Conservation (phyloP, 1,284 basidiomycete species). For the Pseudozyma tsukubaensis region DNA sequence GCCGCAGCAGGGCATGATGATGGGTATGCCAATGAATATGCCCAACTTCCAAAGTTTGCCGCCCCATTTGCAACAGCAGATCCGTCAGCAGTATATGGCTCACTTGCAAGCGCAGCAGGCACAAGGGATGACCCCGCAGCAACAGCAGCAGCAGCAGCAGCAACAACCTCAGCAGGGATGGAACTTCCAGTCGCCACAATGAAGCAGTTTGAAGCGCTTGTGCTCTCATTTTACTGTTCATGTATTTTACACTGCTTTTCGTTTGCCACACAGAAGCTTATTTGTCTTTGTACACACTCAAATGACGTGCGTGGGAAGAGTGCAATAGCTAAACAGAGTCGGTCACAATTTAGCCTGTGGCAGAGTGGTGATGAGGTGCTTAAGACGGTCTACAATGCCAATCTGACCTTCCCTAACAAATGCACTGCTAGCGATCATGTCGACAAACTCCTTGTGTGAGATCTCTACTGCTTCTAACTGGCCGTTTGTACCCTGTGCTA, state of each 20-base stretch:
- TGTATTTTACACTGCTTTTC: neutral
- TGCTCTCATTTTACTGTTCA: neutral
- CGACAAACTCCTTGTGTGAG: slow-evolving; percentile 42
- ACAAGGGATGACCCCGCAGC: slow-evolving; percentile 19
- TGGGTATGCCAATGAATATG: slow-evolving; percentile 21
- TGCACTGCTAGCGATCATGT: slow-evolving; percentile 42
- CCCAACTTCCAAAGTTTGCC: slow-evolving; percentile 46
- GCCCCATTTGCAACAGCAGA: slow-evolving; percentile 49
- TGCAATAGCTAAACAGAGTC: neutral
- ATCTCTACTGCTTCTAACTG: slow-evolving; percentile 52
- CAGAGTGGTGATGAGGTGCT: slow-evolving; percentile 60
- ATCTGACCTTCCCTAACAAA: slow-evolving; percentile 41
- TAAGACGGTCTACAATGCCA: slow-evolving; percentile 62
- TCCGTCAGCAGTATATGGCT: slow-evolving; percentile 49
- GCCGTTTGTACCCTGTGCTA: slow-evolving; percentile 48
- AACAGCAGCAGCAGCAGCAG: slow-evolving; percentile 21
- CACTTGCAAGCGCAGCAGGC: slow-evolving; percentile 43
- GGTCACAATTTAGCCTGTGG: slow-evolving; percentile 24
- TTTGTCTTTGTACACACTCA: neutral
- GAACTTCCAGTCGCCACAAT: slow-evolving; percentile 38
- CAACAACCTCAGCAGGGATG: slow-evolving; percentile 26
- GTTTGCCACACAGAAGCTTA: neutral
- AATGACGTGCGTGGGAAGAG: too few species aligned
- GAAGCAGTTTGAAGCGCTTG: neutral
- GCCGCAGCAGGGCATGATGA: slow-evolving; percentile 30